These are phyloP conservation scores for Cladosporium phlei DNA, from an alignment of 2,329 filamentous ascomycete species.

Conservation along the genomic window DNA sequence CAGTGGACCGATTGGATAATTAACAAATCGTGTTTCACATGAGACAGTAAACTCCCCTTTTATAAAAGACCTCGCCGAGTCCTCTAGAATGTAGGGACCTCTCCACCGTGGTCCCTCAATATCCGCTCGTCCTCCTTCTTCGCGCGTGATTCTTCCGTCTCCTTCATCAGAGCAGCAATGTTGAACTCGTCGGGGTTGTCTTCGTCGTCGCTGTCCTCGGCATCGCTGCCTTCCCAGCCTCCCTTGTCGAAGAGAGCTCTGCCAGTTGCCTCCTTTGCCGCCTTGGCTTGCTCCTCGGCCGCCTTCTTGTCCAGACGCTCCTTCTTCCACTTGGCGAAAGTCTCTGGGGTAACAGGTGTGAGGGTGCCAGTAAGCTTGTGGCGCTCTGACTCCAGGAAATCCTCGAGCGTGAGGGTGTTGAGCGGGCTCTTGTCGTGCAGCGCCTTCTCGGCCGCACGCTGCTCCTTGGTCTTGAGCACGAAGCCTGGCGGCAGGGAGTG, in stretches of 20 bases:
- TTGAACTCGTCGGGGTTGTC: conserved; percentile 68
- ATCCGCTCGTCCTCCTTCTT: conserved; percentile 73
- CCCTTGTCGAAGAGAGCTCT: conserved; percentile 94
- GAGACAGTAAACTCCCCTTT: conserved; percentile 2
- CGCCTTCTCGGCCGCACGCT: conserved; percentile 91
- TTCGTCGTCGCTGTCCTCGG: conserved; percentile 60
- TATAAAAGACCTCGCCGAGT: background rate
- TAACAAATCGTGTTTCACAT: conserved; percentile 15
- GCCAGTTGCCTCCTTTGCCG: conserved; percentile 92
- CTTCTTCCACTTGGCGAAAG: conserved; percentile 96
- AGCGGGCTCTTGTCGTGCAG: conserved; percentile 92
- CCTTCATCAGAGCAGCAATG: conserved; percentile 71
- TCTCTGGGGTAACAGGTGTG: conserved; percentile 88
- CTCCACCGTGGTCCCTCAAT: conserved; percentile 10
- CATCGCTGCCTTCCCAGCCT: conserved; percentile 70
- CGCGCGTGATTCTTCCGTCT: conserved; percentile 73
- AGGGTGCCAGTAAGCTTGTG: conserved; percentile 89
- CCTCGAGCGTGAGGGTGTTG: conserved; percentile 90
- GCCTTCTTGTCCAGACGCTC: conserved; percentile 91
- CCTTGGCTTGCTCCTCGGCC: conserved; percentile 82
- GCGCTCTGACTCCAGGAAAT: conserved; percentile 93
- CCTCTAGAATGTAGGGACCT: conserved; percentile 5
- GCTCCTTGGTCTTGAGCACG: conserved; percentile 95
- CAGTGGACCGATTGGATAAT: no score
- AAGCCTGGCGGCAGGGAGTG: conserved; percentile 94